Evolutionary conservation across 2,329 filamentous ascomycete species (phyloP).

Genomic region (Colletotrichum sp.): DNA sequence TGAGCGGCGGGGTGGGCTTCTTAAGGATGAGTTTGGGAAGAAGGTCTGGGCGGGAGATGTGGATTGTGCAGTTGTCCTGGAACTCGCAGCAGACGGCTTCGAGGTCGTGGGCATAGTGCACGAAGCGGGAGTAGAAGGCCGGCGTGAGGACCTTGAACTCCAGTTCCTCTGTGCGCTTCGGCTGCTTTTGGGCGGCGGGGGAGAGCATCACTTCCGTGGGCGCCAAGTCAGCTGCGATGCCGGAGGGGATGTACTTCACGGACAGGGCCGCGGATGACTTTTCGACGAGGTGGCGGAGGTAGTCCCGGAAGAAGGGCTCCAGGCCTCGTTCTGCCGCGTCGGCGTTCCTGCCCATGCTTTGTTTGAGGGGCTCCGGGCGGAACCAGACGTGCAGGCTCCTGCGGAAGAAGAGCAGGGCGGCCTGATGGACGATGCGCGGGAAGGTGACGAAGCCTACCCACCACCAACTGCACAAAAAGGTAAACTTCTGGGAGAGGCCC

Average conservation of each 20-base stretch:
- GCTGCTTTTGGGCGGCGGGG: constrained; percentile 23
- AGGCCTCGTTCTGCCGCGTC: constrained; percentile 52
- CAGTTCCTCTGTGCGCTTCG: constrained; percentile 39
- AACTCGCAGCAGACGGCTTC: constrained; percentile 68
- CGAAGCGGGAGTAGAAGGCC: constrained; percentile 70
- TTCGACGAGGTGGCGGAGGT: constrained; percentile 55
- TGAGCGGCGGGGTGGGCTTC: constrained; percentile 38
- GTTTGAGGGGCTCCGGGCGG: constrained; percentile 64
- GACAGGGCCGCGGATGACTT: constrained; percentile 46
- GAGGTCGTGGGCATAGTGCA: constrained; percentile 65
- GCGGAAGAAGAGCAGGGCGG: constrained; percentile 59
- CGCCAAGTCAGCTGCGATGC: constrained; percentile 33
- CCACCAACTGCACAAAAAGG: constrained; percentile 64
- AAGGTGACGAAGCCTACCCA: constrained; percentile 72
- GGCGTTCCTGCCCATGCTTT: constrained; percentile 60
- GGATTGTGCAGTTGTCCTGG: constrained; percentile 63
- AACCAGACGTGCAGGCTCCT: constrained; percentile 68
- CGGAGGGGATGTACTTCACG: constrained; percentile 60
- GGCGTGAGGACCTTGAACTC: constrained; percentile 67
- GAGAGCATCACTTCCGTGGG: constrained; percentile 42
- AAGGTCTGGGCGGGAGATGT: constrained; percentile 58
- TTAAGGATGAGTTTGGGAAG: constrained; percentile 52
- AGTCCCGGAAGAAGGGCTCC: constrained; percentile 52
- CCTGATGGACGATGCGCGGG: constrained; percentile 69
- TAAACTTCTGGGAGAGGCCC: constrained; percentile 42